Evolutionary conservation across 352 stramenopile species (phyloP).

Genomic region (Pythium oligandrum): DNA sequence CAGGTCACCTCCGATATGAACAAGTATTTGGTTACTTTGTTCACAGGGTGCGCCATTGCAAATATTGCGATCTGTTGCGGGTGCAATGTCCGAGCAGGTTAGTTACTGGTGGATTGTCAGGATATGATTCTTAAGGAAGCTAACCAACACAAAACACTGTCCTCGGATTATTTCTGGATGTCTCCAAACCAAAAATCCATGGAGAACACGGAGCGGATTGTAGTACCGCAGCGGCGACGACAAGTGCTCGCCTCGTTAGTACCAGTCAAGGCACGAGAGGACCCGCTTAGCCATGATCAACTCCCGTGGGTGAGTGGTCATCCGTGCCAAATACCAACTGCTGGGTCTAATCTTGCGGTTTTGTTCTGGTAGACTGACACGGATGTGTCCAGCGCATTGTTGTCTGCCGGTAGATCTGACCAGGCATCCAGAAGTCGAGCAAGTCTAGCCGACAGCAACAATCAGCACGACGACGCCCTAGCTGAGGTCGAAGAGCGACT

Average conservation of each 20-base stretch:
- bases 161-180: not conserved
- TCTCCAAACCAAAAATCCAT: too few species aligned
- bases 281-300: slow-evolving; percentile 4
- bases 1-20: not conserved
- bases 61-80: slow-evolving; percentile 11
- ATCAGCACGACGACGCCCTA: slow-evolving; percentile 15
- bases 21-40: slow-evolving; percentile 1
- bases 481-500: slow-evolving; percentile 6
- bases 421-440: too few species aligned
- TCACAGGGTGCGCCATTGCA: slow-evolving; percentile 5
- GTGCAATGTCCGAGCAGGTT: not conserved
- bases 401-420: not conserved
- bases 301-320: too few species aligned
- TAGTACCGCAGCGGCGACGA: not conserved
- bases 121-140: too few species aligned
- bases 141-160: not conserved
- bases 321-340: not conserved
- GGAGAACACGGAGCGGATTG: not conserved
- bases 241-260: slow-evolving; percentile 19
- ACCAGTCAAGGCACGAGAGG: slow-evolving; percentile 10
- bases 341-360: not conserved
- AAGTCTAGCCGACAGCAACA: not conserved
- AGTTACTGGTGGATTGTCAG: not conserved
- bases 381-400: not conserved
- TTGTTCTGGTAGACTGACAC: not conserved